Evolutionary conservation across 495 filamentous ascomycete species (phyloP), one percentile per base, ranked within the genome.

Genomic region (Aspergillus carlsbadensis): DNA sequence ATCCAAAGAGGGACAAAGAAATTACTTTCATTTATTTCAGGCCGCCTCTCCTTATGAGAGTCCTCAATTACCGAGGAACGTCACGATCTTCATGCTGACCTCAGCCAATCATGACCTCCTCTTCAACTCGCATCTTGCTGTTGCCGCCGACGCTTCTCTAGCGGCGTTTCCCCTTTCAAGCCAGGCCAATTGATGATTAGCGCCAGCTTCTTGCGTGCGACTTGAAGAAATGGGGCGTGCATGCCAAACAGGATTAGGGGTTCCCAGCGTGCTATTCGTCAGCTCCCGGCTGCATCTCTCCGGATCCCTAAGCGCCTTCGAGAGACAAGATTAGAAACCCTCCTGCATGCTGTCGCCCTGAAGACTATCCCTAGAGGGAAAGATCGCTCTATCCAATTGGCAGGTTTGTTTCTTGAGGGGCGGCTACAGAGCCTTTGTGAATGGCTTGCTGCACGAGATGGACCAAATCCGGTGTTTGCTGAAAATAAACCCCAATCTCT

Each of bases 321-420:
- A 40, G 24, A 20, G 37, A 57, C 46, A 57, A 42, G 37, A 43
- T 50, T 57, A 57, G 54, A 57, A 57, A 48, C 56, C 20, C 7
- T 14, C 10, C 42, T 54, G 47, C 54, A 57, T 36, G 15, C 3
- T 36, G 46, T 45, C 37, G 36, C 31, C 36, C 26, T 59, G 50
- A 48, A 47, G 24, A 51, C 40, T 43, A 10, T 44, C 35, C 44
- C 54, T 50, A 35, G 36, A 13, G 6, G 46, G 14, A 36, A 43
- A 41, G 31, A 54, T 46, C 31, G 8, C n/a, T 45, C 18, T 41
- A 21, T 20, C 57, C 46, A 59, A 59, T 59, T 35, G 37, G 37
- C 35, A 36, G n/a, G 33, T n/a, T 22, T 18, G 6, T 35, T 24
- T 1, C 41, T 26, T 35, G 35, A 18, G 44, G 21, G 51, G 57